Conservation (phyloP, 257 asterid genomes). For the Solanum tarijense region DNA sequence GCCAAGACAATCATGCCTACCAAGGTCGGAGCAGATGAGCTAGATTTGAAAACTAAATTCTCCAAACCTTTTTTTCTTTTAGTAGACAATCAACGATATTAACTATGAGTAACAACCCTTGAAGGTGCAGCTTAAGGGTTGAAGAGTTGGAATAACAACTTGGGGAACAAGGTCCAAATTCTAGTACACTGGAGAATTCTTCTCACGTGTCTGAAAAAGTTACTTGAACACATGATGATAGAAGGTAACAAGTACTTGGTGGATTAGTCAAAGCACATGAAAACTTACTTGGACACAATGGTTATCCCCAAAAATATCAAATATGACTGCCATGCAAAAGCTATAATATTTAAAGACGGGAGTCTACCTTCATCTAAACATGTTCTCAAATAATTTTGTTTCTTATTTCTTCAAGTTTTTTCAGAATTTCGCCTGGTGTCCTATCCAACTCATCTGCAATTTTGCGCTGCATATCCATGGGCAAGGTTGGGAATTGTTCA, state of each 20-base stretch:
- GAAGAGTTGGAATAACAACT: background rate
- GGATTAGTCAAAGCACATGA: background rate
- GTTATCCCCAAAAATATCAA: background rate
- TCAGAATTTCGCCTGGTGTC: conserved; percentile 94
- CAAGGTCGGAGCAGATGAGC: background rate
- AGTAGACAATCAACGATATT: background rate
- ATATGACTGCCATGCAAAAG: background rate
- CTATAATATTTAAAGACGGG: background rate
- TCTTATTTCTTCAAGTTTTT: conserved; percentile 89
- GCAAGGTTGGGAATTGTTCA: conserved; percentile 85
- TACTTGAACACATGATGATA: background rate
- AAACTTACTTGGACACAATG: background rate
- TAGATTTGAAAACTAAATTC: background rate
- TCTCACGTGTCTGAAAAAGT: background rate
- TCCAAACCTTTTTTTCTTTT: background rate
- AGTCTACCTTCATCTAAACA: background rate
- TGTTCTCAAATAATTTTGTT: conserved; percentile 68
- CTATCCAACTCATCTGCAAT: conserved; percentile 96
- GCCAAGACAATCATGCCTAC: background rate
- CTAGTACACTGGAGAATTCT: background rate
- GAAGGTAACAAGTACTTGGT: background rate
- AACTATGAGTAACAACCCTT: background rate
- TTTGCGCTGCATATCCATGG: conserved; percentile 94
- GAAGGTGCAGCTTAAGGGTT: background rate
- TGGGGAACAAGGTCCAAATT: background rate